Evolutionary conservation across 805 yeast genomes (phyloP).

Genomic region (Wickerhamiella sergipiensis): DNA sequence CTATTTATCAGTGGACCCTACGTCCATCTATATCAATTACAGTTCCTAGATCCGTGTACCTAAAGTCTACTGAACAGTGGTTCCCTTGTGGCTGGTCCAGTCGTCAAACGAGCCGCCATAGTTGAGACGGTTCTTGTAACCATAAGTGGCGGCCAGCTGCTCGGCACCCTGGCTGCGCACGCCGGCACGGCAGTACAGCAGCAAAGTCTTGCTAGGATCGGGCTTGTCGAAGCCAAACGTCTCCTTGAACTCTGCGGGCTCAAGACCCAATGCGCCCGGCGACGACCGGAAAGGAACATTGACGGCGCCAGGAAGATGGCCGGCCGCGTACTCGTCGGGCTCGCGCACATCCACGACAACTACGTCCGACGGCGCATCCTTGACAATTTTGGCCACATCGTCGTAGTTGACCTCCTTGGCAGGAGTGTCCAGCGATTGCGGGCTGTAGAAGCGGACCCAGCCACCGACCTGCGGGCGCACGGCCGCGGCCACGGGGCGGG

Average conservation of each 20-base stretch:
- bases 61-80: conserved; percentile 26
- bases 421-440: conserved; percentile 24
- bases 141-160: conserved; percentile 80
- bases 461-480: background rate
- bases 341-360: conserved; percentile 84
- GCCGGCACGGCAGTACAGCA: conserved; percentile 89
- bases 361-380: conserved; percentile 31
- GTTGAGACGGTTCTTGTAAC: conserved; percentile 72
- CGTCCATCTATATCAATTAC: background rate
- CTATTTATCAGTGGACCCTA: no score
- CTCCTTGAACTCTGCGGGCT: conserved; percentile 66
- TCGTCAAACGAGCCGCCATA: conserved; percentile 80
- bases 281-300: conserved; percentile 82
- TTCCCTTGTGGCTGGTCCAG: conserved; percentile 56
- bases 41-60: background rate
- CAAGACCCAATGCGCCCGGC: conserved; percentile 81
- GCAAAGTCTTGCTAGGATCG: conserved; percentile 47
- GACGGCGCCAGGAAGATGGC: conserved; percentile 71
- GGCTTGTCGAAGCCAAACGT: conserved; percentile 80
- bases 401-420: conserved; percentile 42
- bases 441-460: conserved; percentile 13
- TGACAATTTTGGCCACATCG: conserved; percentile 36
- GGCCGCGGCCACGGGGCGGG: background rate
- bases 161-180: conserved; percentile 84
- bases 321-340: conserved; percentile 62